Conservation (phyloP, 495 filamentous ascomycete genomes). For the Annulohypoxylon moriforme region DNA sequence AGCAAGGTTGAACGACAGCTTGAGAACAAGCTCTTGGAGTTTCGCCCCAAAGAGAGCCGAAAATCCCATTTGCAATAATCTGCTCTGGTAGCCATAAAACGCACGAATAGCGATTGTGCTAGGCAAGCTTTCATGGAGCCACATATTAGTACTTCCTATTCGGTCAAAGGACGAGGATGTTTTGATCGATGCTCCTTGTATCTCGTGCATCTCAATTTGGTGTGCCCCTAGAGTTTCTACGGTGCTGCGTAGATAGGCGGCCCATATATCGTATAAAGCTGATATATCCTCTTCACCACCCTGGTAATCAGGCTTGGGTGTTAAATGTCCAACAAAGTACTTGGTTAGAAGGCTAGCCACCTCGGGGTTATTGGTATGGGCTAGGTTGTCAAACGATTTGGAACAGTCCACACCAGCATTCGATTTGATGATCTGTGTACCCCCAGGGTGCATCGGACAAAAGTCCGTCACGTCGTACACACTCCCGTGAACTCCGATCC, state of each 20-base stretch:
- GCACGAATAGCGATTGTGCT: constrained; percentile 61
- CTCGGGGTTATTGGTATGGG: constrained; percentile 64
- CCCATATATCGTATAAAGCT: constrained; percentile 59
- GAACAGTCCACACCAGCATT: constrained; percentile 64
- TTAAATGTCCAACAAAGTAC: constrained; percentile 63
- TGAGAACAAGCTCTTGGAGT: constrained; percentile 62
- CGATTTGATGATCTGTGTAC: constrained; percentile 63
- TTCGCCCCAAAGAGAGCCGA: constrained; percentile 60
- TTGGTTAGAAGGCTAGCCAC: constrained; percentile 61
- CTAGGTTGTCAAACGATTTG: constrained; percentile 63
- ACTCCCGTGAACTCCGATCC: constrained; percentile 63
- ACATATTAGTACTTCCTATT: constrained; percentile 48
- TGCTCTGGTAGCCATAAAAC: constrained; percentile 64
- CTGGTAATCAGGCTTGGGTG: constrained; percentile 60
- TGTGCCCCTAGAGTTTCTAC: constrained; percentile 62
- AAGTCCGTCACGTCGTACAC: constrained; percentile 65
- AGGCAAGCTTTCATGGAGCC: constrained; percentile 57
- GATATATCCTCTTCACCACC: constrained; percentile 51
- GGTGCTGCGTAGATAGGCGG: constrained; percentile 57
- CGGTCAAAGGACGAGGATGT: constrained; percentile 34
- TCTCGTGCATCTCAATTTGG: constrained; percentile 62
- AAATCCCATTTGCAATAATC: constrained; percentile 63
- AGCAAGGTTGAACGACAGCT: constrained; percentile 60
- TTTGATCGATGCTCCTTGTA: constrained; percentile 54
- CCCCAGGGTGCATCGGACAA: constrained; percentile 61